These are phyloP conservation scores for Aspergillus fumigatus DNA, from an alignment of 2,329 filamentous ascomycete species.

Conservation along the genomic window DNA sequence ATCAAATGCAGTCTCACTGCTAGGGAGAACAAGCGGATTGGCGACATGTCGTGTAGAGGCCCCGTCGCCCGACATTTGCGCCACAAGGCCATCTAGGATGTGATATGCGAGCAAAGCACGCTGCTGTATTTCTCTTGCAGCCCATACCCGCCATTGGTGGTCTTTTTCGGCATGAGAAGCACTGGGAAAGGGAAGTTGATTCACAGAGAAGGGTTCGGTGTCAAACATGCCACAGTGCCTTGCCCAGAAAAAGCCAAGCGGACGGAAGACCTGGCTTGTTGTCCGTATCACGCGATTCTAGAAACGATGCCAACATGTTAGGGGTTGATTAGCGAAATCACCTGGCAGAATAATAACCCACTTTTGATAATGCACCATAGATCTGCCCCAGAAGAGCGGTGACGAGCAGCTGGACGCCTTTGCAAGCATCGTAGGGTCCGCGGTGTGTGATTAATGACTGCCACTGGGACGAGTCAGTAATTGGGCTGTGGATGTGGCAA, in stretches of 20 bases:
- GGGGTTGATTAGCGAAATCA: neutral
- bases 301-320: neutral
- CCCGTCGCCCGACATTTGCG: conserved; percentile 40
- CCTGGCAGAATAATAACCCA: conserved; percentile 1
- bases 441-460: conserved; percentile 41
- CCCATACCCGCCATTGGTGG: conserved; percentile 40
- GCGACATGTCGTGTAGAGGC: conserved; percentile 41
- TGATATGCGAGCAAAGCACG: conserved; percentile 43
- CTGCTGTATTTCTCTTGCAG: conserved; percentile 42
- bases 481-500: neutral
- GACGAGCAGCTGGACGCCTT: conserved; percentile 42
- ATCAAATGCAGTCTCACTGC: conserved; percentile 39
- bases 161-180: conserved; percentile 35
- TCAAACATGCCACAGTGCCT: conserved; percentile 44
- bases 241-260: conserved; percentile 44
- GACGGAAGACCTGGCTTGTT: conserved; percentile 43
- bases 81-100: conserved; percentile 43
- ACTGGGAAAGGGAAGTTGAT: conserved; percentile 31
- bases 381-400: conserved; percentile 42
- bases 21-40: conserved; percentile 39
- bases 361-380: conserved; percentile 42
- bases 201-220: conserved; percentile 28
- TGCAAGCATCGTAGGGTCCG: conserved; percentile 41
- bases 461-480: conserved; percentile 27
- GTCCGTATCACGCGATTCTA: conserved; percentile 40